Conservation (phyloP, 2,329 filamentous ascomycete genomes). For the Paramyrothecium roridum region DNA sequence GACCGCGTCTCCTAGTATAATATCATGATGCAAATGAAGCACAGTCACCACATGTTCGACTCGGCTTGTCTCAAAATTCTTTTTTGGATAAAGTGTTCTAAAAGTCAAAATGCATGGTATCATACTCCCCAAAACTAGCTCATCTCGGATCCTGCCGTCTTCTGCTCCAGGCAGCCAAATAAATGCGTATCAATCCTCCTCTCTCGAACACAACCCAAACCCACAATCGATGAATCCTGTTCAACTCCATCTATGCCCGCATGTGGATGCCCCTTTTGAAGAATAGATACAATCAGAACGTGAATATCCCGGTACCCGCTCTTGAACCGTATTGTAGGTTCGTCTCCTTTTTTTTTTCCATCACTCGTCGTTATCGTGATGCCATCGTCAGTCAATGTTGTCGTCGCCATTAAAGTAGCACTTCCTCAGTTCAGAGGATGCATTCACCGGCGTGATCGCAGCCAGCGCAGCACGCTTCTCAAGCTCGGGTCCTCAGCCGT, state of each 20-base stretch:
- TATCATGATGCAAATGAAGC: too few species aligned
- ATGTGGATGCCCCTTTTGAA: too few species aligned
- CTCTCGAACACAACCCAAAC: too few species aligned
- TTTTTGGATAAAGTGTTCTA: not conserved
- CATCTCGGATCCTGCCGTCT: not conserved
- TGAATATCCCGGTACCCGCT: too few species aligned
- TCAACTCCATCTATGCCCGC: too few species aligned
- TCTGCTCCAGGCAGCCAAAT: not conserved
- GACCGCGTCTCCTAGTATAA: not conserved
- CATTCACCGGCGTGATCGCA: conserved; percentile 33
- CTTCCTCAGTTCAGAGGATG: not conserved
- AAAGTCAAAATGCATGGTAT: not conserved
- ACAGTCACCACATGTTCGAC: too few species aligned
- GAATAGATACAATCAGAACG: too few species aligned
- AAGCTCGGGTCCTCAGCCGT: conserved; percentile 60
- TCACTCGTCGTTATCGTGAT: too few species aligned
- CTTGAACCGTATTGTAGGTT: too few species aligned
- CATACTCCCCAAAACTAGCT: not conserved
- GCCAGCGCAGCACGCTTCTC: conserved; percentile 55
- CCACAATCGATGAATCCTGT: too few species aligned
- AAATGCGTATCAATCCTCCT: not conserved
- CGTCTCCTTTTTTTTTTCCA: too few species aligned
- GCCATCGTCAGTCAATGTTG: not conserved
- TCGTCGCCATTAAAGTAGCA: conserved; percentile 6
- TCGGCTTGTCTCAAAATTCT: not conserved